Conservation (phyloP, 202 grass and related monocot genomes). For the Carex sylvatica region DNA sequence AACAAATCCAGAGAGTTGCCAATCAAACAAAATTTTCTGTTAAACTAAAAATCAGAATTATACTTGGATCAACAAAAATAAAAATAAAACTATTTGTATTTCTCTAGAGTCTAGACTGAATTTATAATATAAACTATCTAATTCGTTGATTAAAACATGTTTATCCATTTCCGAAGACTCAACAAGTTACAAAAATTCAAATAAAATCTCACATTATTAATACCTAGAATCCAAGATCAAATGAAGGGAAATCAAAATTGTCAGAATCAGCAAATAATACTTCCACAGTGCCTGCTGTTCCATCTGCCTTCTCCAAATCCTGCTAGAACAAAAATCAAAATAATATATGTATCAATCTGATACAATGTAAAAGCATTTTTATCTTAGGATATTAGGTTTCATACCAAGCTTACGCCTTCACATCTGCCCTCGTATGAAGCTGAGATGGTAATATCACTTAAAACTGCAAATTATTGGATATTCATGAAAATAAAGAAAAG, state of each 20-base stretch:
- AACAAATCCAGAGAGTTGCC: no score
- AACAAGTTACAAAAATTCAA: background rate
- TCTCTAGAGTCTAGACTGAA: background rate
- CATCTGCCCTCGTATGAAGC: constrained; percentile 5
- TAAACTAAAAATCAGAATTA: no score
- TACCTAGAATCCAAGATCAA: constrained; percentile 68
- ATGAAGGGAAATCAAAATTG: constrained; percentile 50
- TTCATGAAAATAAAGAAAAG: background rate
- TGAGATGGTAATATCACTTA: background rate
- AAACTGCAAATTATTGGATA: constrained; percentile 2
- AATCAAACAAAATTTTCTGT: no score
- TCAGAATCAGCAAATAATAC: constrained; percentile 40
- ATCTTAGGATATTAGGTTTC: background rate
- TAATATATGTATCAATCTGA: background rate
- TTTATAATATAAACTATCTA: background rate
- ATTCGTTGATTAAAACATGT: background rate
- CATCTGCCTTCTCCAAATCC: background rate
- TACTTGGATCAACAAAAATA: background rate
- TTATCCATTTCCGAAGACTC: no score
- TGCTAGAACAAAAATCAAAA: constrained; percentile 11
- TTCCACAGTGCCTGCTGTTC: constrained; percentile 14
- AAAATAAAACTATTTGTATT: background rate
- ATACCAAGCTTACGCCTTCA: constrained; percentile 41
- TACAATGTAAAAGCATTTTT: background rate
- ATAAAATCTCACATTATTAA: background rate